Evolutionary conservation across 225 moss, liverwort and hornwort genomes (phyloP), one percentile per base, ranked within the genome.

Genomic region (Pseudisothecium myosuroides): DNA sequence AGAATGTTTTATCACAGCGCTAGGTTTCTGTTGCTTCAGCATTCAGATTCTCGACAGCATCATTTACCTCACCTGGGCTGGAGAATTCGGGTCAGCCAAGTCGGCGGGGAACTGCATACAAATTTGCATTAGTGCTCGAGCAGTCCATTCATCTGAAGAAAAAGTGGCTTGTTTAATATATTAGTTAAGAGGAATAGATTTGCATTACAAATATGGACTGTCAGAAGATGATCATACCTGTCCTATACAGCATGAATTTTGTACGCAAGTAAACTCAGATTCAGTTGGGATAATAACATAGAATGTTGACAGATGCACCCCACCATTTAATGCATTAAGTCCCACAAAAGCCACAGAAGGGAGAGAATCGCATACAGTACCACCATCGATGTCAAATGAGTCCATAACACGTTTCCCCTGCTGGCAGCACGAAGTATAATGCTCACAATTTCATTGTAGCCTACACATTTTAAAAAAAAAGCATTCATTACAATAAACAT

Each of bases 341-440:
- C 20, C 52, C 28, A 18, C 32, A 41, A 23, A 41, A 43, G 84
- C 4, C 29, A 89, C 31, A 39, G 23, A 76, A 16, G 64, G 28
- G 17, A 89, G 41, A 79, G 60, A 62, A 81, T 66, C 28, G 66
- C 75, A 64, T 89, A 93, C 89, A 67, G 91, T 92, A 60, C 91
- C 95, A 85, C 88, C 91, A 80, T 95, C 92, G 67, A 92, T 88
- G 73, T 90, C 93, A 85, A 87, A 89, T 71, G 93, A 91, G 82
- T 93, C 86, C 71, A 92, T 52, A 66, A 90, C 89, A 75, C 82
- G 82, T 84, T 88, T 88, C 14, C 88, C 58, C 77, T 95, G 54
- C 45, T 92, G 58, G 90, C 65, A 94, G 92, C 80, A 87, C 86
- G 84, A 83, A 94, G 88, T 87, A 91, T 86, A 87, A 88, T 88